Evolutionary conservation across 2,329 filamentous ascomycete genomes (phyloP), one percentile per base, ranked within the genome.

Genomic region (Neocatenulostroma microsporum): DNA sequence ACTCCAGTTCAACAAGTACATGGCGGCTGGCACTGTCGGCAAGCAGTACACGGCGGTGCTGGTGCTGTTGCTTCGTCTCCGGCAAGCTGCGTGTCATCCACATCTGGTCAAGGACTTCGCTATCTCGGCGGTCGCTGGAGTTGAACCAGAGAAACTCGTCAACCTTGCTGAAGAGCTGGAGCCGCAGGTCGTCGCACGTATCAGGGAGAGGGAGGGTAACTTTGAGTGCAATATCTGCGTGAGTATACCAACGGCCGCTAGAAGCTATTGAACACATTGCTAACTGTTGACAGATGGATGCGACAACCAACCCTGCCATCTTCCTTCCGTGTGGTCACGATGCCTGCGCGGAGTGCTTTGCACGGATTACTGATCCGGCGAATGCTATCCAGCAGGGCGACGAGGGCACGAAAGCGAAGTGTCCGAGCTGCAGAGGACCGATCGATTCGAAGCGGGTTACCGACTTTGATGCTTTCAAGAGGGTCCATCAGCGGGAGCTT

Each of bases 211-310:
- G 5, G 68, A 77, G 1, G 72, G 68, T 14, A 52, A 55, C 2
- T 84, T 89, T 33, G 81, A 88, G 55, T 94, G 87, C 52, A 84
- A 84, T 0, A 78, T 91, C 14, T 94, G 87, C 57, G n/a, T n/a
- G n/a, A n/a, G n/a, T n/a, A n/a, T n/a, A n/a, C n/a, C n/a, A n/a
- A n/a, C n/a, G n/a, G n/a, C n/a, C n/a, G n/a, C n/a, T n/a, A n/a
- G n/a, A n/a, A n/a, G n/a, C n/a, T n/a, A n/a, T n/a, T n/a, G n/a
- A n/a, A n/a, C n/a, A n/a, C n/a, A n/a, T n/a, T n/a, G n/a, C n/a
- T n/a, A n/a, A n/a, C n/a, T n/a, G n/a, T n/a, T n/a, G n/a, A n/a
- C n/a, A n/a, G n/a, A 80, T 83, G 40, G 87, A 94, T 51, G 78
- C 70, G 2, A 76, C 81, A 5, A 69, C 73, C 11, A 87, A 88